phyloP scores from a whole-genome alignment of 148 eudicot species.

The Persicaria maculosa region DNA sequence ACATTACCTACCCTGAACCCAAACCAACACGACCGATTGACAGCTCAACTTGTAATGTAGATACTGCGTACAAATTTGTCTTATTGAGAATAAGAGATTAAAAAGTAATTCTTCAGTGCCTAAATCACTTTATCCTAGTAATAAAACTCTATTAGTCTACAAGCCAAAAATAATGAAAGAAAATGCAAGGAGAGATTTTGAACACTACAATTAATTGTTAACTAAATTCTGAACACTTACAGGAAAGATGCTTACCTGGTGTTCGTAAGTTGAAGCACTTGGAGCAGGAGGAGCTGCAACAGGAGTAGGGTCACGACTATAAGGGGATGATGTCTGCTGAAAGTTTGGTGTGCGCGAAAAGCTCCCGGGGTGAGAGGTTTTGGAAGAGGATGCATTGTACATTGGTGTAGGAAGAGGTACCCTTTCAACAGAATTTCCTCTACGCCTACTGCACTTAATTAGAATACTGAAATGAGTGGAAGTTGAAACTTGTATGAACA shows the following conservation, averaged over 20 bases:
- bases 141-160: background rate
- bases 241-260: constrained; percentile 20
- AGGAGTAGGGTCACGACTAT: constrained; percentile 26
- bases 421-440: constrained; percentile 54
- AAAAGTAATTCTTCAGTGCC: background rate
- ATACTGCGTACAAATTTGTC: no score
- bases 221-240: background rate
- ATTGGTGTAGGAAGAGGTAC: constrained; percentile 77
- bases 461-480: constrained; percentile 13
- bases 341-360: constrained; percentile 41
- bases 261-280: constrained; percentile 25
- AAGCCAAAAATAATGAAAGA: background rate
- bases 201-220: background rate
- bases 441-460: constrained; percentile 37
- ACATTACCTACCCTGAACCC: no score
- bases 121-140: background rate
- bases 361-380: constrained; percentile 36
- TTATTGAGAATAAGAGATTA: background rate
- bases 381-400: constrained; percentile 33
- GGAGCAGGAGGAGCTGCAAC: constrained; percentile 28
- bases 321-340: constrained; percentile 31
- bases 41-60: no score
- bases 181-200: background rate
- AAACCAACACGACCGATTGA: no score
- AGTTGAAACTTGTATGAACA: background rate